phyloP scores from a whole-genome alignment of 2,329 filamentous ascomycete genomes.

The Penicillium hesseltinei region DNA sequence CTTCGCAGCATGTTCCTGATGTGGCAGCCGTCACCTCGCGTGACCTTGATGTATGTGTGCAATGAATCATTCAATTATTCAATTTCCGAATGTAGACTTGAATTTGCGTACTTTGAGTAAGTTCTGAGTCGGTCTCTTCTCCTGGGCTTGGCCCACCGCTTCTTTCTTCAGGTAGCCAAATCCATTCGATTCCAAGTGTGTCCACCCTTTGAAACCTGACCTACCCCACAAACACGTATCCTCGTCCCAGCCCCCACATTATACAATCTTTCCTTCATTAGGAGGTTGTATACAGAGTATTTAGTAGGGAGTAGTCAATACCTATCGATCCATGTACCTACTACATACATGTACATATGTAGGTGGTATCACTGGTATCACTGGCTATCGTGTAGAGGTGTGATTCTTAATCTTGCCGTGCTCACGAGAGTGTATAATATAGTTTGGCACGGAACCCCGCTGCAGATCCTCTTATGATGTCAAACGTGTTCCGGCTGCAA shows the following conservation, averaged over 20 bases:
- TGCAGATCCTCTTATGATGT: not conserved
- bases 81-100: not conserved
- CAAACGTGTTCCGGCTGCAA: not conserved
- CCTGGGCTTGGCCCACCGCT: not conserved
- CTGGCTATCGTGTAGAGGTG: not conserved
- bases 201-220: not conserved
- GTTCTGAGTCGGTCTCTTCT: not conserved
- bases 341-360: not conserved
- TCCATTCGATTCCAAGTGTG: not conserved
- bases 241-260: not conserved
- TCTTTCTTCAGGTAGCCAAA: not conserved
- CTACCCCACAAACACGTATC: not conserved
- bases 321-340: not conserved
- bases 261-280: not conserved
- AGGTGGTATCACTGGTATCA: too few species aligned
- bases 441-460: not conserved
- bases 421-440: not conserved
- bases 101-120: not conserved
- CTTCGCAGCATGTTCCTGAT: constrained; percentile 19
- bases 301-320: not conserved
- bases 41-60: constrained; percentile 27
- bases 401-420: not conserved
- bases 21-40: constrained; percentile 38
- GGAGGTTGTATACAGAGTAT: not conserved
- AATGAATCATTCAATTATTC: constrained; percentile 11